Evolutionary conservation across 441 rosid genomes (phyloP).

Genomic region (Syzygium malaccense): DNA sequence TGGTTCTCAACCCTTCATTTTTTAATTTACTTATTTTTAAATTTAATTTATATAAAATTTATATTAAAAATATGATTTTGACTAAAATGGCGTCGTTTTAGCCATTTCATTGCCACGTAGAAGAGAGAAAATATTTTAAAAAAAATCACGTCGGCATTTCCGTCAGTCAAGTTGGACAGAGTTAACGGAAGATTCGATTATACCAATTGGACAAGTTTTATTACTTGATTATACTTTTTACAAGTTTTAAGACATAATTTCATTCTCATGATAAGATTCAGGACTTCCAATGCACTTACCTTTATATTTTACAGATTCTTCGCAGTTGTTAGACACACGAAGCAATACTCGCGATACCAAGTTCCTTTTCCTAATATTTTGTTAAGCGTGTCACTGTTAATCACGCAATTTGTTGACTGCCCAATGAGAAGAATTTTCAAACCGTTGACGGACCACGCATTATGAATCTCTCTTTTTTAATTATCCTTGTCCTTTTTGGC

Average conservation of each 20-base stretch:
- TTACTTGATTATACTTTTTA: background rate
- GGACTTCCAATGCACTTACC: no score
- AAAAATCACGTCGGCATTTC: no score
- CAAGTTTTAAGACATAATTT: fast-evolving
- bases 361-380: background rate
- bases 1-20: no score
- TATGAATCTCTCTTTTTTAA: background rate
- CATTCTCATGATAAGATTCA: no score
- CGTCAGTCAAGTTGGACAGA: no score
- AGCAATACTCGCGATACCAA: background rate
- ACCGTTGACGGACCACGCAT: background rate
- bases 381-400: background rate
- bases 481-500: background rate
- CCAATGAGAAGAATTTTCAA: background rate
- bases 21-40: no score
- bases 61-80: no score
- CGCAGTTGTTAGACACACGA: background rate
- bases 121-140: no score
- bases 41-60: no score
- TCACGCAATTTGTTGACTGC: background rate
- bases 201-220: background rate
- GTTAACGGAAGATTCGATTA: background rate
- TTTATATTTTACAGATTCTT: background rate
- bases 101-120: no score
- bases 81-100: no score